These are phyloP conservation scores for Calonectria leucothoes DNA, from an alignment of 2,329 filamentous ascomycete species.

Conservation along the genomic window DNA sequence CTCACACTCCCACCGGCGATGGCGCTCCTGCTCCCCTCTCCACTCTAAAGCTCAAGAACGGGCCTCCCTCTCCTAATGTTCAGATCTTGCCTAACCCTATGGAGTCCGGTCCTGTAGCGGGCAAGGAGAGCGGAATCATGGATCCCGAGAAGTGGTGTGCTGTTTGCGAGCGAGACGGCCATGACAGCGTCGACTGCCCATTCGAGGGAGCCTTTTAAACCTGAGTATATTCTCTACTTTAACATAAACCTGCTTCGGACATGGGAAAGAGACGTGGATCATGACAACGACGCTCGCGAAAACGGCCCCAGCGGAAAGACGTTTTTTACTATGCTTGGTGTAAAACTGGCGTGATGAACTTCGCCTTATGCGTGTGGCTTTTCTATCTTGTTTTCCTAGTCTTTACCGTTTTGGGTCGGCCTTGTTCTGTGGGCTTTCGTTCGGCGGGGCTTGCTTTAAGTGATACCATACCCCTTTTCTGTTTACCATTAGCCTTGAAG, in stretches of 20 bases:
- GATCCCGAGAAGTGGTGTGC: slow-evolving; percentile 96
- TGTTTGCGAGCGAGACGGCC: slow-evolving; percentile 93
- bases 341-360: slow-evolving; percentile 42
- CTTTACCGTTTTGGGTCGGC: slow-evolving; percentile 29
- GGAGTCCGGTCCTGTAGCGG: slow-evolving; percentile 77
- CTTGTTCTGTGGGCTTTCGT: slow-evolving; percentile 38
- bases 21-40: slow-evolving; percentile 67
- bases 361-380: slow-evolving; percentile 34
- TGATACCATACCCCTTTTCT: slow-evolving; percentile 49
- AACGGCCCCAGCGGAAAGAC: slow-evolving; percentile 13
- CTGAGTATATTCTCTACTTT: slow-evolving; percentile 12
- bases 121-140: slow-evolving; percentile 81
- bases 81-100: slow-evolving; percentile 70
- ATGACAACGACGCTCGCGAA: slow-evolving; percentile 23
- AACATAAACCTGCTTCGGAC: slow-evolving; percentile 17
- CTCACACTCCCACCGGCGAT: slow-evolving; percentile 56
- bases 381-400: slow-evolving; percentile 30
- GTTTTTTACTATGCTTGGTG: slow-evolving; percentile 34
- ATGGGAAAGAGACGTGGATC: slow-evolving; percentile 28
- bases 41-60: slow-evolving; percentile 59
- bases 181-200: slow-evolving; percentile 95
- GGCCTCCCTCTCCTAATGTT: slow-evolving; percentile 51
- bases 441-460: slow-evolving; percentile 45
- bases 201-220: slow-evolving; percentile 84
- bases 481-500: slow-evolving; percentile 30